These are phyloP conservation scores for Raffaelea albimanens DNA, from an alignment of 2,329 filamentous ascomycete species.

Conservation along the genomic window DNA sequence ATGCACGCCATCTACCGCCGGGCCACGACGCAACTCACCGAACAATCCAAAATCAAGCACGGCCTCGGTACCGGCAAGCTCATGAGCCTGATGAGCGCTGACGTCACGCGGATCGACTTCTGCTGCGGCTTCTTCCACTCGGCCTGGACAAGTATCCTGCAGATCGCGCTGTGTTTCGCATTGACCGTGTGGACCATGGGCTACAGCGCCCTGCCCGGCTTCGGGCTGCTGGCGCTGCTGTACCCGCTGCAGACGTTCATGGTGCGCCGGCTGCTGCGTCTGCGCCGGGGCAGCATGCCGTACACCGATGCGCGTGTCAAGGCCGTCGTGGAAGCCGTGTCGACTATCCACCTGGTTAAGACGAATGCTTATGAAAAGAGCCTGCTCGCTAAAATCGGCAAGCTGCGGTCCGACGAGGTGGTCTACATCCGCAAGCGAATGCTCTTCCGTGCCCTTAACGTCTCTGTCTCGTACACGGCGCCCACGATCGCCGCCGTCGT, in stretches of 20 bases:
- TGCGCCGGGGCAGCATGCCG: constrained; percentile 17
- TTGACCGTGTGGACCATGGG: constrained; percentile 15
- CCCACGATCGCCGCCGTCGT: constrained; percentile 16
- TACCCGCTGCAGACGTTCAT: constrained; percentile 16
- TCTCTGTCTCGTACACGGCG: constrained; percentile 17
- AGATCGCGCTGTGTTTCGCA: constrained; percentile 19
- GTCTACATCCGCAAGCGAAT: constrained; percentile 17
- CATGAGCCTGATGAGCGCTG: constrained; percentile 22
- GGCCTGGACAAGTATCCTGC: constrained; percentile 20
- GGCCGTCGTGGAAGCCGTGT: constrained; percentile 17
- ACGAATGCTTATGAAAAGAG: constrained; percentile 17
- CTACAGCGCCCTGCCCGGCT: constrained; percentile 18
- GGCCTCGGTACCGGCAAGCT: constrained; percentile 18
- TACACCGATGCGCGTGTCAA: constrained; percentile 17
- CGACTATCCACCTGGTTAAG: constrained; percentile 18
- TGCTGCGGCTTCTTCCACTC: constrained; percentile 23
- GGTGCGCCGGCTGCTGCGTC: constrained; percentile 13
- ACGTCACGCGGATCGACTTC: constrained; percentile 22
- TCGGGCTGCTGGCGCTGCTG: constrained; percentile 16
- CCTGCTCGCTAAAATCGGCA: constrained; percentile 14
- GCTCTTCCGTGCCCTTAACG: constrained; percentile 17
- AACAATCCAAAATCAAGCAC: constrained; percentile 13
- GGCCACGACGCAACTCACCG: constrained; percentile 14
- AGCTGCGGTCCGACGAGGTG: constrained; percentile 15
- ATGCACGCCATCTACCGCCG: constrained; percentile 12